These are phyloP conservation scores for Lachnellula suecica DNA, from an alignment of 2,329 filamentous ascomycete species.

Conservation along the genomic window DNA sequence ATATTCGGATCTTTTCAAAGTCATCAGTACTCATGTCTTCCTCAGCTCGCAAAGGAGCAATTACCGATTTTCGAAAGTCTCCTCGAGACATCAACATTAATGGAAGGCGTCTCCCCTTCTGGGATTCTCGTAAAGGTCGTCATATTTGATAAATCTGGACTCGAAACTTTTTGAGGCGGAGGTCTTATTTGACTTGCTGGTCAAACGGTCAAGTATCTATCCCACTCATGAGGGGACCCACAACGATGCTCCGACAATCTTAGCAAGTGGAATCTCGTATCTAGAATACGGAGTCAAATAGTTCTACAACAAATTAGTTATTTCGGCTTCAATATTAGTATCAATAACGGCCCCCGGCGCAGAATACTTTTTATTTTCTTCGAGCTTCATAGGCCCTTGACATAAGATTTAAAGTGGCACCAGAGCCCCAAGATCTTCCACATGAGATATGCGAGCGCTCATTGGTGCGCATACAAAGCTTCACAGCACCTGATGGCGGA, in stretches of 20 bases:
- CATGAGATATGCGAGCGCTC: not conserved
- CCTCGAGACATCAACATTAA: slow-evolving; percentile 63
- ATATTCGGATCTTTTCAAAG: slow-evolving; percentile 66
- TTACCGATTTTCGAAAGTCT: slow-evolving; percentile 64
- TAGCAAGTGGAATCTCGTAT: too few species aligned
- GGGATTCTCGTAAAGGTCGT: slow-evolving; percentile 70
- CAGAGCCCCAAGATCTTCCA: too few species aligned
- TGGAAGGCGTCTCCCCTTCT: slow-evolving; percentile 59
- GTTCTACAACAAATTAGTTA: too few species aligned
- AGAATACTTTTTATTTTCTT: too few species aligned
- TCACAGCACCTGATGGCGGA: not conserved
- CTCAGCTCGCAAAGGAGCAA: not conserved
- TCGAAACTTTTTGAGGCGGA: not conserved
- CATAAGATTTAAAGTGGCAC: too few species aligned
- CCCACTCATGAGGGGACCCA: not conserved
- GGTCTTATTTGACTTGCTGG: not conserved
- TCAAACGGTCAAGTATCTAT: too few species aligned
- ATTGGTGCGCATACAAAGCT: slow-evolving; percentile 23
- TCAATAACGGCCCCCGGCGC: too few species aligned
- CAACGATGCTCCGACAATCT: too few species aligned
- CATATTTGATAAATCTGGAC: slow-evolving; percentile 50
- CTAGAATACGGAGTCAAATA: too few species aligned
- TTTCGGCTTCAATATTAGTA: too few species aligned
- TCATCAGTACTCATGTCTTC: slow-evolving; percentile 1
- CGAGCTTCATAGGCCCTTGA: too few species aligned